phyloP scores from a whole-genome alignment of 345 rosid species.

The Boechera stricta region DNA sequence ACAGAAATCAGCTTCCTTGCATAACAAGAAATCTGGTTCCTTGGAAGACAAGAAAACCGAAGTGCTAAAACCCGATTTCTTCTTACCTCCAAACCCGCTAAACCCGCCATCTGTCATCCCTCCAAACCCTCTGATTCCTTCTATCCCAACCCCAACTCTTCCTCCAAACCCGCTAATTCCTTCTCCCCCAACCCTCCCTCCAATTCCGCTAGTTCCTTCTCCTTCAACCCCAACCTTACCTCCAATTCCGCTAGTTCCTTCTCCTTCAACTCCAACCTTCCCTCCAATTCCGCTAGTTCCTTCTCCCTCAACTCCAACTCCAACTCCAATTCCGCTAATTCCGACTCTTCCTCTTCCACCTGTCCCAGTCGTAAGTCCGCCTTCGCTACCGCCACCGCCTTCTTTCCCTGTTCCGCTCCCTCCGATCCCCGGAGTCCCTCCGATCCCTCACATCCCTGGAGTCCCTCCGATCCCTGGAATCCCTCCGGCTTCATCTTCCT shows the following conservation, averaged over 20 bases:
- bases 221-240: conserved; percentile 43
- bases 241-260: not conserved
- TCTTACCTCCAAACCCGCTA: conserved; percentile 46
- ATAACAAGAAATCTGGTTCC: conserved; percentile 25
- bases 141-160: conserved; percentile 43
- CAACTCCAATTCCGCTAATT: not conserved
- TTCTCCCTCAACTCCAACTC: not conserved
- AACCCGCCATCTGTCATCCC: conserved; percentile 41
- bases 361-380: conserved; percentile 40
- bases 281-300: not conserved
- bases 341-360: conserved; percentile 37
- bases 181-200: conserved; percentile 50
- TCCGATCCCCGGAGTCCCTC: conserved; percentile 50
- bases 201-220: conserved; percentile 35
- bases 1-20: conserved; percentile 20
- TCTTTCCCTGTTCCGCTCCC: conserved; percentile 44
- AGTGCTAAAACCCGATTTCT: conserved; percentile 31
- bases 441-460: conserved; percentile 41
- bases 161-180: conserved; percentile 48
- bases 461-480: conserved; percentile 49
- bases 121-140: conserved; percentile 41
- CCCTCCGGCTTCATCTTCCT: conserved; percentile 54
- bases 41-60: conserved; percentile 27
- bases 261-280: not conserved
- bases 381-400: conserved; percentile 45